Evolutionary conservation across 2,329 filamentous ascomycete genomes (phyloP).

Genomic region (Aspergillus intermedius): DNA sequence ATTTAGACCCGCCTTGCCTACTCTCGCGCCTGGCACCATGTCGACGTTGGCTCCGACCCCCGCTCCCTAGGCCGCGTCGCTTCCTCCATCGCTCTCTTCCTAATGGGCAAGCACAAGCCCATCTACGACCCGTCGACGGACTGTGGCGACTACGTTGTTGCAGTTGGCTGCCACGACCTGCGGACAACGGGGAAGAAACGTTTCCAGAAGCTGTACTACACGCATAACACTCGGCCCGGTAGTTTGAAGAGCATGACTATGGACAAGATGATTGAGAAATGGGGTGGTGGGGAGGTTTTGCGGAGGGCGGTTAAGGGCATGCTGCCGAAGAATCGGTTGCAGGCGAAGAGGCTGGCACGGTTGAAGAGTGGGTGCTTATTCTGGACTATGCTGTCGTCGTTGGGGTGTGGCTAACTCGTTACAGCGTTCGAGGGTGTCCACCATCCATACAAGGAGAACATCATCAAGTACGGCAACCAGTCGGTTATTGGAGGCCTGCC

Average conservation of each 20-base stretch:
- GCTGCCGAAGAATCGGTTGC: constrained; percentile 91
- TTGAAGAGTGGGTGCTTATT: constrained; percentile 59
- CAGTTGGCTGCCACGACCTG: constrained; percentile 78
- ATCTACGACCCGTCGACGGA: constrained; percentile 96
- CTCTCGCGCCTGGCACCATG: constrained; percentile 89
- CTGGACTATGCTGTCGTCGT: neutral
- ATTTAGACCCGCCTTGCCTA: constrained; percentile 87
- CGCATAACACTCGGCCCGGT: constrained; percentile 85
- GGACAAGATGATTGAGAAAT: constrained; percentile 90
- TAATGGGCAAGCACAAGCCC: constrained; percentile 99
- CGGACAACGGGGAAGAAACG: constrained; percentile 88
- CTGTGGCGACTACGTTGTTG: constrained; percentile 98
- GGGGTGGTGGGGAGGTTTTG: constrained; percentile 86
- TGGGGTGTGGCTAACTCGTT: constrained; percentile 7
- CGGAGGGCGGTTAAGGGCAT: constrained; percentile 91
- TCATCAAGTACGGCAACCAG: constrained; percentile 64
- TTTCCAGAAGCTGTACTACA: constrained; percentile 91
- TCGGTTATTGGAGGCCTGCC: constrained; percentile 30
- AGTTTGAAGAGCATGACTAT: constrained; percentile 83
- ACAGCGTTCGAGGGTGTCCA: constrained; percentile 81
- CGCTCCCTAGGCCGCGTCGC: constrained; percentile 87
- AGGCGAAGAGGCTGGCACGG: constrained; percentile 78
- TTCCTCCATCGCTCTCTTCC: constrained; percentile 72
- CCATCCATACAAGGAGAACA: constrained; percentile 87
- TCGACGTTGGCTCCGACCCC: constrained; percentile 63